These are phyloP conservation scores for Saccharomycopsis amapae DNA, from an alignment of 805 yeast species.

Conservation along the genomic window DNA sequence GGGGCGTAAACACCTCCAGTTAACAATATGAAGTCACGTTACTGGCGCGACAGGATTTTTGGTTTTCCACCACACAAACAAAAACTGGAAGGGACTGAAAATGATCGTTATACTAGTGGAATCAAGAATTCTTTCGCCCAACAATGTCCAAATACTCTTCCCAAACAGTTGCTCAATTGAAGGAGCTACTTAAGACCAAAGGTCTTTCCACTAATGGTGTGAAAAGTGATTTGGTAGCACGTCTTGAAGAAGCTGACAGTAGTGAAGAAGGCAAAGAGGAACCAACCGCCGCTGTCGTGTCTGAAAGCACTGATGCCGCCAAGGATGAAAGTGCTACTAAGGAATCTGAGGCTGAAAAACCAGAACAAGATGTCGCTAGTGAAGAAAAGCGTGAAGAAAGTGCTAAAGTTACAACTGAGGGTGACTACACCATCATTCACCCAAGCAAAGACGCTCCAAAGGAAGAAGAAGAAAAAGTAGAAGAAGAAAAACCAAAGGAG, in stretches of 20 bases:
- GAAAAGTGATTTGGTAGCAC: conserved; percentile 66
- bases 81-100: too few relatives aligned
- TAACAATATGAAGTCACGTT: not conserved
- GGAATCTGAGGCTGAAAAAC: conserved; percentile 20
- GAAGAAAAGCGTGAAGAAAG: conserved; percentile 16
- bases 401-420: conserved; percentile 20
- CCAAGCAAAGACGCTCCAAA: conserved; percentile 14
- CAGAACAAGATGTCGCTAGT: conserved; percentile 15
- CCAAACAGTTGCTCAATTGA: conserved; percentile 79
- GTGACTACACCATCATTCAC: conserved; percentile 14
- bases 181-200: conserved; percentile 61
- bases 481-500: conserved; percentile 28
- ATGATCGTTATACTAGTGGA: too few relatives aligned
- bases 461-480: conserved; percentile 13
- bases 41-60: too few relatives aligned
- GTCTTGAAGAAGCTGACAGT: conserved; percentile 54
- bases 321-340: conserved; percentile 14
- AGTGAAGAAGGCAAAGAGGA: conserved; percentile 19
- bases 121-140: too few relatives aligned
- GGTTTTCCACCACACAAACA: too few relatives aligned
- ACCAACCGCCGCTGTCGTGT: conserved; percentile 12
- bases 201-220: conserved; percentile 69
- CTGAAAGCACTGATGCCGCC: conserved; percentile 19
- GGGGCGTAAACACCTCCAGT: not conserved
- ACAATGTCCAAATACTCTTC: conserved; percentile 49